Percentiles rank a stretch among this genome's conserved stretches.
phyloP scores from a whole-genome alignment of 2,329 filamentous ascomycete species.

The Alternaria triticimaculans region DNA sequence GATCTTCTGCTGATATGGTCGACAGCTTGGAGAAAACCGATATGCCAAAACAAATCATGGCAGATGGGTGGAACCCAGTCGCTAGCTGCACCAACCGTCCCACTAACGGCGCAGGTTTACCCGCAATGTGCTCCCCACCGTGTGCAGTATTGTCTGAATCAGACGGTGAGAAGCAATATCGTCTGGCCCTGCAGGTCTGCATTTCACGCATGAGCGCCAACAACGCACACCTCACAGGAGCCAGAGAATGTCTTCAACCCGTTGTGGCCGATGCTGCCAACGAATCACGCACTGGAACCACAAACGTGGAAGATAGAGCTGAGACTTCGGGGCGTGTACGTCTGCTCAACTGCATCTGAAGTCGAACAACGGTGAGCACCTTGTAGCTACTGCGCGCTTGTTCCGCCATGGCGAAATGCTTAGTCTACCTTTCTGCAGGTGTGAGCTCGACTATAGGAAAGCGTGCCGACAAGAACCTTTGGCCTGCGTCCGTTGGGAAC shows the following conservation, averaged over 20 bases:
- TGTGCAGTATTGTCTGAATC: constrained; percentile 12
- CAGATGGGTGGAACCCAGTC: not conserved
- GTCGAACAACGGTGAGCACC: constrained; percentile 9
- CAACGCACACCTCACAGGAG: not conserved
- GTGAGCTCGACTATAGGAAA: constrained; percentile 10
- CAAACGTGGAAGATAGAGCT: constrained; percentile 16
- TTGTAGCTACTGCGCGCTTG: constrained; percentile 9
- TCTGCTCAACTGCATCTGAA: not conserved
- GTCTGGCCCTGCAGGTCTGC: constrained; percentile 5
- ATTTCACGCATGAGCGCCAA: not conserved
- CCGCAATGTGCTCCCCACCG: constrained; percentile 11
- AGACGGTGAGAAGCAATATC: constrained; percentile 34
- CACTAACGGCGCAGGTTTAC: constrained; percentile 9
- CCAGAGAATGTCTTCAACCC: not conserved
- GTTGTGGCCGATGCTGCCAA: constrained; percentile 4
- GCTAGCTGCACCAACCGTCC: constrained; percentile 7
- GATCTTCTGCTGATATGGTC: not conserved
- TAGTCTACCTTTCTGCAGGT: constrained; percentile 3
- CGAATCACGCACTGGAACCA: constrained; percentile 12
- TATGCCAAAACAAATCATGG: not conserved
- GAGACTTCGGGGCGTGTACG: constrained; percentile 1
- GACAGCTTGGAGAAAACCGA: not conserved
- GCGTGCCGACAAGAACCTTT: constrained; percentile 9
- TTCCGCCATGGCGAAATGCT: constrained; percentile 6
- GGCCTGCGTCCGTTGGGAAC: constrained; percentile 3